Percentiles rank a stretch among this genome's conserved stretches.
Conservation (phyloP, 768 basidiomycete species). For the Antrodiella citrinella region DNA sequence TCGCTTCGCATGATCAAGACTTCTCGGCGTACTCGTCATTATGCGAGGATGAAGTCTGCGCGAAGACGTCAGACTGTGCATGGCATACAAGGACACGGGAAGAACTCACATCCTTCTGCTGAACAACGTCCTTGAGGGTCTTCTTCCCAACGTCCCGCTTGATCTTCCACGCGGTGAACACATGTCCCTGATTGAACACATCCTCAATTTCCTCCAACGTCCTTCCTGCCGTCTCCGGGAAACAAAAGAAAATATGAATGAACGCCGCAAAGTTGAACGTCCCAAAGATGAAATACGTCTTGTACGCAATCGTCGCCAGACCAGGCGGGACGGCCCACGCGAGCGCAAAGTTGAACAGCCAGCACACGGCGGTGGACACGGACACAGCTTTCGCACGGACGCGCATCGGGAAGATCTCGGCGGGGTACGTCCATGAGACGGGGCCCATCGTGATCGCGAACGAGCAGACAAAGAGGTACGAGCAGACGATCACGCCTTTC, state of each 20-base stretch:
- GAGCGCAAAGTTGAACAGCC: constrained; percentile 61
- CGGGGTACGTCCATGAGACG: constrained; percentile 50
- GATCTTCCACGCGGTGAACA: constrained; percentile 69
- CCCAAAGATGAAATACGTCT: constrained; percentile 73
- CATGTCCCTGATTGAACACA: constrained; percentile 61
- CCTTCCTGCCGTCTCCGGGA: constrained; percentile 68
- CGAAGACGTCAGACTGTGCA: no score
- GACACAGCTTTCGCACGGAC: constrained; percentile 57
- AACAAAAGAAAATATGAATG: constrained; percentile 71
- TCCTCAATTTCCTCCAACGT: constrained; percentile 77
- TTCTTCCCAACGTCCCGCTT: constrained; percentile 53
- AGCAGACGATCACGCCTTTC: constrained; percentile 67
- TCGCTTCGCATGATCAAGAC: no score
- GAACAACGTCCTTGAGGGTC: constrained; percentile 43
- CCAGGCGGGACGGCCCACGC: constrained; percentile 72
- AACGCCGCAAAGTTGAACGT: constrained; percentile 68
- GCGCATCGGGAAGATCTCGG: constrained; percentile 62
- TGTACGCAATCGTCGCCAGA: constrained; percentile 59
- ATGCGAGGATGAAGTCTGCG: no score
- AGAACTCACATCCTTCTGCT: background rate
- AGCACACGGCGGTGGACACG: constrained; percentile 28
- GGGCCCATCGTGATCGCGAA: constrained; percentile 76
- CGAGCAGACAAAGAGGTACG: constrained; percentile 68
- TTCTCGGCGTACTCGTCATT: no score
- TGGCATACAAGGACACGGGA: no score